Percentiles rank a stretch among this genome's conserved stretches.
These are phyloP conservation scores for Ophiocordyceps camponoti-rufipedis DNA, from an alignment of 2,329 filamentous ascomycete genomes.

Conservation along the genomic window DNA sequence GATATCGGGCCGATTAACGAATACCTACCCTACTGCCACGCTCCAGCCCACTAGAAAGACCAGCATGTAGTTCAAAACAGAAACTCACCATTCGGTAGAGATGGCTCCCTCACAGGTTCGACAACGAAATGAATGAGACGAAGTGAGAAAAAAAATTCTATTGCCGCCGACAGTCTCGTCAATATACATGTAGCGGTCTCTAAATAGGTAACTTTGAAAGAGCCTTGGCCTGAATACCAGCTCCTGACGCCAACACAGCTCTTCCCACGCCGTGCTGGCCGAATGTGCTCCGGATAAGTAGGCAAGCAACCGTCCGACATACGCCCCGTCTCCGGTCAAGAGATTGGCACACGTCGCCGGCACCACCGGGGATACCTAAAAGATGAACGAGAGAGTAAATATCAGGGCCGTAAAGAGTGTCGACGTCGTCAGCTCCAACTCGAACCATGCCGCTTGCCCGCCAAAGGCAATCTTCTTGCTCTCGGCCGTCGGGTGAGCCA, in stretches of 20 bases:
- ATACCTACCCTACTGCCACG: too few species aligned
- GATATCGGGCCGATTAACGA: too few species aligned
- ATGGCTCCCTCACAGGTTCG: not conserved
- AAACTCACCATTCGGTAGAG: too few species aligned
- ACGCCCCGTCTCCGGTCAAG: not conserved
- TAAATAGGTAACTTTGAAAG: not conserved
- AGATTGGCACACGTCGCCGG: too few species aligned
- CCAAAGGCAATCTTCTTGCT: conserved; percentile 38
- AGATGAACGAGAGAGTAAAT: conserved; percentile 24
- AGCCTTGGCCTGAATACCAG: not conserved
- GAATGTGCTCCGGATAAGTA: not conserved
- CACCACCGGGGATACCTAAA: conserved; percentile 1
- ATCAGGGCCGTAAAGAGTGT: conserved; percentile 30
- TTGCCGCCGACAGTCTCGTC: not conserved
- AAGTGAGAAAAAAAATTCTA: not conserved
- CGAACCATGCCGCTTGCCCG: conserved; percentile 35
- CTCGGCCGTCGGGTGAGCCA: conserved; percentile 29
- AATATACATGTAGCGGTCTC: not conserved
- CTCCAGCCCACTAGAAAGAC: too few species aligned
- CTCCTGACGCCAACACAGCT: not conserved
- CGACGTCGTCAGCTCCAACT: conserved; percentile 32
- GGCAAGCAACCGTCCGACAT: not conserved
- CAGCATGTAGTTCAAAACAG: too few species aligned
- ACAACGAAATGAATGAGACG: not conserved
- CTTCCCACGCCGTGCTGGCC: not conserved